Base-by-base conservation (phyloP, 192 early-diverging fungal genomes). In the Dimargaris xerosporica region DNA sequence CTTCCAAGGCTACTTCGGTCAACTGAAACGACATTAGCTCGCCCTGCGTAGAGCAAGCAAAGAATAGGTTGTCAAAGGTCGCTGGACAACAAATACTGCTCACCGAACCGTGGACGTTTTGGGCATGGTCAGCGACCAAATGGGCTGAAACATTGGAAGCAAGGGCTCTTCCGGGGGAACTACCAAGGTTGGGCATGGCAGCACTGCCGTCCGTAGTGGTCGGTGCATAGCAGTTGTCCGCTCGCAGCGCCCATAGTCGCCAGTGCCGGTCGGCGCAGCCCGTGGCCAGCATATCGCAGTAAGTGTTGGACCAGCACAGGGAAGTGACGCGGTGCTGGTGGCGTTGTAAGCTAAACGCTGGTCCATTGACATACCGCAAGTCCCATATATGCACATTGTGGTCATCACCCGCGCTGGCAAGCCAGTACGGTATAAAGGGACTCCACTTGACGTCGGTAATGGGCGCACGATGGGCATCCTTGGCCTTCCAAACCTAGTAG, bases 361-460 rank as follows among this genome's bases (percentile, higher is more conserved):
- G 75, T 15, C 74, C 70, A 26, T 62, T 62, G 5, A 72, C 54
- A 61, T 78, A 85, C 12, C 87, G 74, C 52, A 90, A 59, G 53
- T 90, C 87, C 87, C 87, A 90, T 11, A 90, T 58, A 16, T 80
- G 74, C 34, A 82, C 82, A 0, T 73, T 69, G 0, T 73, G 73
- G 65, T 78, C 76, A 44, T 83, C 81, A 64, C 79, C 81, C 23
- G 74, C 71, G 6, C 73, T 78, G 0, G 86, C 85, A 52, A 90
- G 64, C 87, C 85, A 88, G 66, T 86, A 85, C 16, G 87, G 87
- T 52, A 87, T 67, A 64, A 85, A 87, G 26, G 86, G 85, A 62
- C 80, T 85, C 78, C 87, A 88, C 28, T 74, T 63, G 12, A 85
- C 74, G 26, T 78, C 72, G 12, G 75, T 82, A 12, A 84, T 70